Evolutionary conservation across 208 protist genomes (phyloP).

Genomic region (Leptomonas pyrrhocoris): DNA sequence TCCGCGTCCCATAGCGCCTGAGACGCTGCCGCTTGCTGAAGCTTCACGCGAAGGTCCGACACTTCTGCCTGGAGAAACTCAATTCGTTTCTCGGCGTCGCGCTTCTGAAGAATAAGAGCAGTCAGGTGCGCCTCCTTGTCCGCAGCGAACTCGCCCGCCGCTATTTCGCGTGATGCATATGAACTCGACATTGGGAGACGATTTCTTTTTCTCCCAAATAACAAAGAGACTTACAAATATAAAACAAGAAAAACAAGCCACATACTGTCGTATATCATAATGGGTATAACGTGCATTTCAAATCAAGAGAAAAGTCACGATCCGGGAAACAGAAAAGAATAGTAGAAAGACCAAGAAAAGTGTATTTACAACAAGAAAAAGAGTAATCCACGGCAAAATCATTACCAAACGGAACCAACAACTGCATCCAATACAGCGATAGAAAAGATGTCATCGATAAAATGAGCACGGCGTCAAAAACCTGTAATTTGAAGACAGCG

Average conservation of each 20-base stretch:
- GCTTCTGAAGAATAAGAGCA: slow-evolving; percentile 44
- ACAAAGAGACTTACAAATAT: not conserved
- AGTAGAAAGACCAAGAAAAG: not conserved
- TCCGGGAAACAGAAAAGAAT: not conserved
- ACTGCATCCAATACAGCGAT: no score
- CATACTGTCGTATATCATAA: no score
- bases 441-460: no score
- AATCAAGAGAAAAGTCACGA: not conserved
- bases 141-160: slow-evolving; percentile 3
- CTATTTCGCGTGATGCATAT: not conserved
- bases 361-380: not conserved
- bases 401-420: no score
- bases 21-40: slow-evolving; percentile 10
- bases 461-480: no score
- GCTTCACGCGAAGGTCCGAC: slow-evolving; percentile 22
- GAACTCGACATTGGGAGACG: slow-evolving; percentile 6
- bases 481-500: no score
- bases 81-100: slow-evolving; percentile 41
- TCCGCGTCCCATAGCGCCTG: slow-evolving; percentile 6
- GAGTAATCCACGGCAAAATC: not conserved
- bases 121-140: slow-evolving; percentile 42
- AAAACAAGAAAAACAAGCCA: not conserved
- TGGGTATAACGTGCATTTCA: not conserved
- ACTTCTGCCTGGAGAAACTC: slow-evolving; percentile 45
- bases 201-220: not conserved